Evolutionary conservation across 2,329 filamentous ascomycete genomes (phyloP).

Genomic region (Madurella fahalii): DNA sequence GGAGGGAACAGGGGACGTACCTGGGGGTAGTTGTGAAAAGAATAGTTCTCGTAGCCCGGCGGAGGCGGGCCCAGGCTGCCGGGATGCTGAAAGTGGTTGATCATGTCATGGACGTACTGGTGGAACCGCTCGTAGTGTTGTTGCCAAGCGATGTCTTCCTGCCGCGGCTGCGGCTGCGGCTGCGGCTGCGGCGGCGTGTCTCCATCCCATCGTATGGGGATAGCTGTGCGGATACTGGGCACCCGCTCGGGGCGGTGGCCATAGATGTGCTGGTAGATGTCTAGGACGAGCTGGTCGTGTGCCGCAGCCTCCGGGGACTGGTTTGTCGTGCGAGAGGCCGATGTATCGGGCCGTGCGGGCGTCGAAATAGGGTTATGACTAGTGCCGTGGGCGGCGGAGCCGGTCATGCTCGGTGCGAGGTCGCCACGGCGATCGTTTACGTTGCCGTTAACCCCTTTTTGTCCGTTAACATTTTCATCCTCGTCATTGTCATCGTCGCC

Average conservation of each 20-base stretch:
- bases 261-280: slow-evolving; percentile 12
- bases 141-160: neutral
- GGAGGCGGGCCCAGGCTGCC: neutral
- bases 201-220: slow-evolving; percentile 5
- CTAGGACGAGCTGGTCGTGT: neutral
- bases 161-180: neutral
- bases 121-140: neutral
- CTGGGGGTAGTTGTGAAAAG: neutral
- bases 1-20: neutral
- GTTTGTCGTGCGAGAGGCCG: neutral
- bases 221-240: neutral
- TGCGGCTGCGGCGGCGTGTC: neutral
- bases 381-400: neutral
- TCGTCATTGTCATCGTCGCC: neutral
- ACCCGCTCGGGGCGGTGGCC: neutral
- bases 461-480: neutral
- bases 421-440: slow-evolving; percentile 1
- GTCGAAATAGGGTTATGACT: neutral
- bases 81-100: neutral
- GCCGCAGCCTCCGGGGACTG: neutral
- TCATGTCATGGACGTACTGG: neutral
- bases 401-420: neutral
- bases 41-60: neutral
- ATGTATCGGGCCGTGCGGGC: neutral
- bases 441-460: neutral